Base-by-base conservation (phyloP, 352 stramenopile species). In the Albugo candida region DNA sequence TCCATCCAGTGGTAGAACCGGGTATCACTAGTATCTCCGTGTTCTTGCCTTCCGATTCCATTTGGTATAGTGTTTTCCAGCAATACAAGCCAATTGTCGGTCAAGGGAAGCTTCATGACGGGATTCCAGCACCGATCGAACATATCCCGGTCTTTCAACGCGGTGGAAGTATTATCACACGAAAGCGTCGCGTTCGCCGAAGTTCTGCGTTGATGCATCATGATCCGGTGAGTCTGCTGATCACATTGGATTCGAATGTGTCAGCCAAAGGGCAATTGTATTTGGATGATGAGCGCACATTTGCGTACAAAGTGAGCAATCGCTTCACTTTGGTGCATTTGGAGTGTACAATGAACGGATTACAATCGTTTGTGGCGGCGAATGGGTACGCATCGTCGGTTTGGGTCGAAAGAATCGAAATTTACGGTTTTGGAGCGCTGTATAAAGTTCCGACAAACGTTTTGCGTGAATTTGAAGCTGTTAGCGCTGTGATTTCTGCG, bases 71-170 rank as follows among this genome's bases (percentile, higher is more conserved):
- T 55, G 67, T 93, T 36, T 81, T 66, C 2, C 60, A 83, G 54
- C 53, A 56, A 44, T 81, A 76, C 59, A 68, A 68, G 59, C 69
- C 61, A 37, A 56, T 70, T 49, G 59, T 57, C 46, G 63, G 71
- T 47, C 24, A 31, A 31, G 63, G 85, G 20, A 65, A 58, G 47
- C 65, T 64, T 21, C 57, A 91, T 41, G 62, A 60, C n/a, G 60
- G 59, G 47, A 65, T 96, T 17, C 61, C 61, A 19, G 83, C 83
- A 13, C 77, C 83, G 11, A 72, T 97, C 50, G 92, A 98, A 52
- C 94, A 82, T 49, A 97, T 97, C 41, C 94, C 94, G 11, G 93
- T 98, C 14, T 98, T 96, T 60, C 92, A 98, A 53, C 81, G 95
- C 47, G 92, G 89, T 34, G 95, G 95, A 17, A 95, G 72, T 17